A percentile compares a stretch with the other conserved stretches of the same genome.
phyloP scores from a whole-genome alignment of 2,329 filamentous ascomycete genomes.

The Chaetomiaceae sp. region DNA sequence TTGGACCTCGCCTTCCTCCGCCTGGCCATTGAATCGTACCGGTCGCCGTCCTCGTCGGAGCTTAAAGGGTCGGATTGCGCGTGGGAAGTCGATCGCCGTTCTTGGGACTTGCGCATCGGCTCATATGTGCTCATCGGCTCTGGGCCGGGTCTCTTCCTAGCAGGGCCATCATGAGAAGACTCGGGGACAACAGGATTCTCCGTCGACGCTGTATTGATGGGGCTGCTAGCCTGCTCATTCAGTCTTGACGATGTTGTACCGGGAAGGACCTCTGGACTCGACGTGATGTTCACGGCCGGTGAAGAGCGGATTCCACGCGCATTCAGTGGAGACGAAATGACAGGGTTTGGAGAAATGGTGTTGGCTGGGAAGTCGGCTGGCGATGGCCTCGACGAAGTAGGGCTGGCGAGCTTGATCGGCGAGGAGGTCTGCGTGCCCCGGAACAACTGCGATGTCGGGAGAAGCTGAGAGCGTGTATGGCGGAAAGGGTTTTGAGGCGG shows the following conservation, averaged over 20 bases:
- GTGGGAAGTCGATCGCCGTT: slow-evolving; percentile 30
- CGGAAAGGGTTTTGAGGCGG: slow-evolving; percentile 45
- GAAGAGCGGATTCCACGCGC: slow-evolving; percentile 44
- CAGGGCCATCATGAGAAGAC: slow-evolving; percentile 13
- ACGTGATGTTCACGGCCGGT: slow-evolving; percentile 27
- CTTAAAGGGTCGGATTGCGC: slow-evolving; percentile 24
- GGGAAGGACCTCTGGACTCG: slow-evolving; percentile 24
- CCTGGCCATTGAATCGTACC: slow-evolving; percentile 35
- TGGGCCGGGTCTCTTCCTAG: slow-evolving; percentile 15
- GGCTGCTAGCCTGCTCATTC: slow-evolving; percentile 14
- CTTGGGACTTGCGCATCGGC: slow-evolving; percentile 43
- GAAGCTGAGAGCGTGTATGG: slow-evolving; percentile 32
- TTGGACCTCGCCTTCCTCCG: slow-evolving; percentile 35
- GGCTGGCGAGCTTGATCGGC: slow-evolving; percentile 44
- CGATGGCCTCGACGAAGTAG: slow-evolving; percentile 55
- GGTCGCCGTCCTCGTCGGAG: slow-evolving; percentile 29
- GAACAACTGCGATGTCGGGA: slow-evolving; percentile 49
- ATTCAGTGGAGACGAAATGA: slow-evolving; percentile 46
- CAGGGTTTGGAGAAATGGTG: slow-evolving; percentile 42
- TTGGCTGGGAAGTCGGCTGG: slow-evolving; percentile 42
- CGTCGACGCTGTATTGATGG: slow-evolving; percentile 11
- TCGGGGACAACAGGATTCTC: slow-evolving; percentile 20
- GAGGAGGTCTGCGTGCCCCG: slow-evolving; percentile 52
- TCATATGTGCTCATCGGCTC: slow-evolving; percentile 41
- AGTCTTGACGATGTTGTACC: slow-evolving; percentile 17